Evolutionary conservation across 768 basidiomycete species (phyloP).

Genomic region (Tylopilus vinaceipallidus): DNA sequence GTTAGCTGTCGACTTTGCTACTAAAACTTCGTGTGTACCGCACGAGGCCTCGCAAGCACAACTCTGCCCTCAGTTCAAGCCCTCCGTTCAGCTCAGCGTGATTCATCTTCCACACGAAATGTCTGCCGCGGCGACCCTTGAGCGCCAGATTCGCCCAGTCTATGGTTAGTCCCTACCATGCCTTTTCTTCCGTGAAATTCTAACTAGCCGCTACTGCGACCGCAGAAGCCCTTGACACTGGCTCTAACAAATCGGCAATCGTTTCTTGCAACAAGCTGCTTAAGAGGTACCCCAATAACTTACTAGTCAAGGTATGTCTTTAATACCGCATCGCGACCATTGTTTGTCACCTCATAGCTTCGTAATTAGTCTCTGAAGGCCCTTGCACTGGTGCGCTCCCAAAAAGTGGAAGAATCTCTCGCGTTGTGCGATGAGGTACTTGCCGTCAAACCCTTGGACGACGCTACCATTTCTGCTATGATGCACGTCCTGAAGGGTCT

Average conservation of each 20-base stretch:
- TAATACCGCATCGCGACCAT: background rate
- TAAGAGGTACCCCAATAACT: slow-evolving; percentile 78
- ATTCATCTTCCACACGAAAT: slow-evolving; percentile 29
- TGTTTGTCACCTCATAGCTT: slow-evolving; percentile 4
- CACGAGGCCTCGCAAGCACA: slow-evolving; percentile 5
- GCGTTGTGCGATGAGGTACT: slow-evolving; percentile 79
- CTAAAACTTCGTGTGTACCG: slow-evolving; percentile 26
- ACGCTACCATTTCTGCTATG: slow-evolving; percentile 74
- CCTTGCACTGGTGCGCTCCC: slow-evolving; percentile 77
- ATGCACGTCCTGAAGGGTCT: slow-evolving; percentile 80
- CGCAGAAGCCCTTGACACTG: slow-evolving; percentile 81
- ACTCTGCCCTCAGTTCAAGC: background rate
- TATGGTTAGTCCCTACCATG: slow-evolving; percentile 55
- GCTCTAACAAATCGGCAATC: slow-evolving; percentile 83
- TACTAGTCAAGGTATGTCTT: slow-evolving; percentile 61
- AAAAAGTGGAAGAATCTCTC: slow-evolving; percentile 84
- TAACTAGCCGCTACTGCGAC: slow-evolving; percentile 1
- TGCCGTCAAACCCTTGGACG: slow-evolving; percentile 67
- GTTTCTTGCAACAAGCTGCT: slow-evolving; percentile 84
- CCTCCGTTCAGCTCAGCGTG: background rate
- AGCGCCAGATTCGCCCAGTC: slow-evolving; percentile 83
- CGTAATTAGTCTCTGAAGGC: slow-evolving; percentile 71
- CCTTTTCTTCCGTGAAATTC: background rate
- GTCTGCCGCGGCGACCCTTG: slow-evolving; percentile 55
- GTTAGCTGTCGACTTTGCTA: slow-evolving; percentile 12